Evolutionary conservation across 2,329 filamentous ascomycete genomes (phyloP).

Genomic region (Xylaria sp.): DNA sequence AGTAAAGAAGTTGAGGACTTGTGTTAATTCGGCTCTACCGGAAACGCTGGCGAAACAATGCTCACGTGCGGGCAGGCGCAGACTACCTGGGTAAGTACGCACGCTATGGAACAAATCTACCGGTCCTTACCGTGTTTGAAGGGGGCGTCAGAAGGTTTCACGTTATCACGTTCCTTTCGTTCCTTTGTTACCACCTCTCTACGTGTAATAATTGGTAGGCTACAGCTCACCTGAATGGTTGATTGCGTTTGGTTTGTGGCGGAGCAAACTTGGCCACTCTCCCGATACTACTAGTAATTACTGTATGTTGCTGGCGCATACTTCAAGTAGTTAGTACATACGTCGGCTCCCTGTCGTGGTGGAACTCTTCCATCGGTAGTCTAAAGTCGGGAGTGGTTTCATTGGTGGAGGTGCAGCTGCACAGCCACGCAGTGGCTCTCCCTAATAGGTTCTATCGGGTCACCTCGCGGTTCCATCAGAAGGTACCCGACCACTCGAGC

Average conservation of each 20-base stretch:
- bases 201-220: too few relatives aligned
- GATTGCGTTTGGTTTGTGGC: slow-evolving; percentile 18
- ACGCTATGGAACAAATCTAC: neutral
- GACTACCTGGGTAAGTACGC: too few relatives aligned
- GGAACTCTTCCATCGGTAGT: too few relatives aligned
- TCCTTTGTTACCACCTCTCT: neutral
- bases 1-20: neutral
- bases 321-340: too few relatives aligned
- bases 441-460: too few relatives aligned
- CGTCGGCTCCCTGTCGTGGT: too few relatives aligned
- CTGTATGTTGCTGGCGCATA: too few relatives aligned
- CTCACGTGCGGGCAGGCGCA: slow-evolving; percentile 7
- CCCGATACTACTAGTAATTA: neutral
- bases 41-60: slow-evolving; percentile 24
- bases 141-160: slow-evolving; percentile 22
- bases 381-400: too few relatives aligned
- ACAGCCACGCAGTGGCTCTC: too few relatives aligned
- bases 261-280: slow-evolving; percentile 21
- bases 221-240: neutral
- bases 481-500: too few relatives aligned
- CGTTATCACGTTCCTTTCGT: neutral
- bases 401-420: too few relatives aligned
- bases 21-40: slow-evolving; percentile 11
- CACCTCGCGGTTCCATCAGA: too few relatives aligned
- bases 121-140: slow-evolving; percentile 18